Percentiles rank a stretch among this genome's conserved stretches.
Evolutionary conservation across 352 stramenopile genomes (phyloP).

Genomic region (Pythium vanterpoolii): DNA sequence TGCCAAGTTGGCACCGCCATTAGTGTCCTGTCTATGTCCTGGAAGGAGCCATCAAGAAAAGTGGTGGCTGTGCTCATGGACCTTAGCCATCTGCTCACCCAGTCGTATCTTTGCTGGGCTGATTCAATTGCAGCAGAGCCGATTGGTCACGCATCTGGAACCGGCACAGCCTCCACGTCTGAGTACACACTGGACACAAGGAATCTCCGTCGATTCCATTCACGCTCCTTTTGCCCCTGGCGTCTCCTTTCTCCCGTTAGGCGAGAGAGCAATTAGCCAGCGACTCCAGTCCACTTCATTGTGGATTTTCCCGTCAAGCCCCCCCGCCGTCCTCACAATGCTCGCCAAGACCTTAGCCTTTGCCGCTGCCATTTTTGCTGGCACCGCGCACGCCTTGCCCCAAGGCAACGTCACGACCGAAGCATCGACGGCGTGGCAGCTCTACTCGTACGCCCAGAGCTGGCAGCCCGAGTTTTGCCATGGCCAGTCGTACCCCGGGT

Average conservation of each 20-base stretch:
- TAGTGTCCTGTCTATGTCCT: too few relatives aligned
- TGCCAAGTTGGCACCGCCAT: too few relatives aligned
- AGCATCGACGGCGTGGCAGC: conserved; percentile 37
- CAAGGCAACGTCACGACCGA: conserved; percentile 8
- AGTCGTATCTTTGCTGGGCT: too few relatives aligned
- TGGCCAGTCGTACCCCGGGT: conserved; percentile 62
- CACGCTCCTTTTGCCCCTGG: neutral
- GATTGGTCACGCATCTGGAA: too few relatives aligned
- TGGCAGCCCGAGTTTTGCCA: conserved; percentile 85
- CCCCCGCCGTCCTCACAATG: neutral
- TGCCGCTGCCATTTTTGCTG: neutral
- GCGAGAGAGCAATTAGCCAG: too few relatives aligned
- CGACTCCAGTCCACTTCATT: too few relatives aligned
- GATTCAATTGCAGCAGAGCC: too few relatives aligned
- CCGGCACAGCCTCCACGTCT: too few relatives aligned
- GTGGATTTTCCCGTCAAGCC: neutral
- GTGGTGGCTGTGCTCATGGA: too few relatives aligned
- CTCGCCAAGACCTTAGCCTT: conserved; percentile 3
- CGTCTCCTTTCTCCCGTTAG: neutral
- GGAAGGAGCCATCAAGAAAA: too few relatives aligned
- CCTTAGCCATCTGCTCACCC: too few relatives aligned
- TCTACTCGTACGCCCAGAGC: conserved; percentile 87
- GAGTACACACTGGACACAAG: too few relatives aligned
- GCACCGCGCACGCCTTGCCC: neutral
- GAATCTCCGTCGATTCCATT: neutral